Evolutionary conservation across 1,284 basidiomycete genomes (phyloP).

Genomic region (Irpex sp.): DNA sequence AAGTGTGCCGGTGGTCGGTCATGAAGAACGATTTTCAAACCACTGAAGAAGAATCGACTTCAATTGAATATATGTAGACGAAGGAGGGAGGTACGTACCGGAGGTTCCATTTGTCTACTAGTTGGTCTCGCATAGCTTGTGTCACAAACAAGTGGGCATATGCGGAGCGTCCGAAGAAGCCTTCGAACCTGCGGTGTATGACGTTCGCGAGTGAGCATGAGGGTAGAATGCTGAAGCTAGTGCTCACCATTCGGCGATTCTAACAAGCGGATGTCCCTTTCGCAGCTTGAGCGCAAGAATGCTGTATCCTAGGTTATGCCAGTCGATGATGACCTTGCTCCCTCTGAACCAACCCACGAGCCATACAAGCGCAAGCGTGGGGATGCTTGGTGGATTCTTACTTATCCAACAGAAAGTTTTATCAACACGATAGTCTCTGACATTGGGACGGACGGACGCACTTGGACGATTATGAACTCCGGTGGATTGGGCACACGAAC

Average conservation of each 20-base stretch:
- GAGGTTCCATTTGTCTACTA: constrained; percentile 76
- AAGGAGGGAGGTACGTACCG: constrained; percentile 46
- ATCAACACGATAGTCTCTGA: neutral
- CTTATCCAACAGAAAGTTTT: constrained; percentile 13
- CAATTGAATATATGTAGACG: constrained; percentile 5
- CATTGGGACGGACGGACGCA: constrained; percentile 31
- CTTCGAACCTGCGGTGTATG: constrained; percentile 67
- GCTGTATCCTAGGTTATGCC: constrained; percentile 97
- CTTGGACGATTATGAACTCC: constrained; percentile 89
- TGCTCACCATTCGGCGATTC: constrained; percentile 66
- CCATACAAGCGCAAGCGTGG: constrained; percentile 86
- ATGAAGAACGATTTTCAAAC: constrained; percentile 74
- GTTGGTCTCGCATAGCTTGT: constrained; percentile 73
- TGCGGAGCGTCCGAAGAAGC: constrained; percentile 72
- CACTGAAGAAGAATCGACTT: constrained; percentile 43
- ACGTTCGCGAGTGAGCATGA: neutral
- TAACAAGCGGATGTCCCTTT: constrained; percentile 63
- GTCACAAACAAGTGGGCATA: constrained; percentile 96
- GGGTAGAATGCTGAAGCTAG: neutral
- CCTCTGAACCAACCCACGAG: constrained; percentile 65
- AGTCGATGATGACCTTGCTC: constrained; percentile 92
- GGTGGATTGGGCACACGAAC: constrained; percentile 66
- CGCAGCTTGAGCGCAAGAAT: constrained; percentile 87
- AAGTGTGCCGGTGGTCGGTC: constrained; percentile 88
- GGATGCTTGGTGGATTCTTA: constrained; percentile 96